Base-by-base conservation (phyloP, 768 basidiomycete genomes). In the Pisolithus albus region DNA sequence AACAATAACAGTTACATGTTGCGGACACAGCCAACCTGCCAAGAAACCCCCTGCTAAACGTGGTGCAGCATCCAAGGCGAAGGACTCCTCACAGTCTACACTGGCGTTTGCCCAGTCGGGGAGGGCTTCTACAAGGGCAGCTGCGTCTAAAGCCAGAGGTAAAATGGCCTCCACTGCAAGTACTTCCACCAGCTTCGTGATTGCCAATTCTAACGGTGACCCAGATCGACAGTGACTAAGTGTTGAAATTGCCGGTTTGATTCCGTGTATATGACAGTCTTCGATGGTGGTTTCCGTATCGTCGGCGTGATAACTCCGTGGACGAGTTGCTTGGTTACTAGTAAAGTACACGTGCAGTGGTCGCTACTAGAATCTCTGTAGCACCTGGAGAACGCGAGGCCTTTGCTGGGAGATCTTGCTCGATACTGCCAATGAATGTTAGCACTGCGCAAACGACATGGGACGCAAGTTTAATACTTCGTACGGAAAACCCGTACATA, bases 91-190 rank as follows among this genome's bases (percentile, higher is more conserved):
- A 5, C 63, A 75, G 63, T 53, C 75, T 1, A 84, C 81, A 40
- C 64, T 89, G 49, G 78, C 69, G 34, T 89, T 89, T 55, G 78
- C 82, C 0, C 82, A 86, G 9, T 73, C 75, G 28, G 77, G 78
- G 7, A 71, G 83, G 7, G 65, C 59, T 32, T 77, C 82, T 15
- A 80, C 82, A 1, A 68, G 88, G 48, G 76, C 84, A 0, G 88
- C 88, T 13, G 88, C 88, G 7, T 74, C 81, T 16, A 82, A 73
- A 59, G 84, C 88, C 9, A 79, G 74, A 59, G 77, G 78, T 40
- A 87, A 71, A 67, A 78, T 86, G 67, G 76, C 80, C 3, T 69
- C 60, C 36, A 63, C 64, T 49, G 76, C 78, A 46, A 53, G 73
- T 67, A 47, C 19, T 16, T 54, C 5, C 5, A 44, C 26, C 23